These are phyloP conservation scores for Zasmidium cellare DNA, from an alignment of 2,329 filamentous ascomycete species.

Conservation along the genomic window DNA sequence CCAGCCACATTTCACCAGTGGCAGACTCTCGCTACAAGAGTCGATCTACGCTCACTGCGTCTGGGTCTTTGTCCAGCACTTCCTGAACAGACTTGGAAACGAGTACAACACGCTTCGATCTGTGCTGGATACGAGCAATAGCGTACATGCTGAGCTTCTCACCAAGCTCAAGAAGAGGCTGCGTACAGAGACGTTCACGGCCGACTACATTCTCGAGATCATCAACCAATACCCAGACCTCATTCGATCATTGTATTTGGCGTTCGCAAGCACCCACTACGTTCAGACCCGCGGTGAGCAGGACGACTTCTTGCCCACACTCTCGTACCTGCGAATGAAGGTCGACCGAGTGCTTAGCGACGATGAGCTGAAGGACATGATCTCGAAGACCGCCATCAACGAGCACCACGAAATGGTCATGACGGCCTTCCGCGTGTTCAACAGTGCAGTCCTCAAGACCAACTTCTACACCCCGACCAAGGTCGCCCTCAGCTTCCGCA, in stretches of 20 bases:
- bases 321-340: conserved; percentile 66
- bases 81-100: conserved; percentile 89
- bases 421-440: conserved; percentile 95
- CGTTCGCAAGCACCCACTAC: conserved; percentile 86
- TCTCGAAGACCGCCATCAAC: conserved; percentile 77
- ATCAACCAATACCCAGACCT: conserved; percentile 87
- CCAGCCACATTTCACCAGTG: conserved; percentile 82
- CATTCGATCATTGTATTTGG: conserved; percentile 82
- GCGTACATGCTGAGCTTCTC: conserved; percentile 79
- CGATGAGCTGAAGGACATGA: conserved; percentile 69
- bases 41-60: conserved; percentile 96
- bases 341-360: conserved; percentile 76
- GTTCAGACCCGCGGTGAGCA: conserved; percentile 64
- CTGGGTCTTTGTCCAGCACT: conserved; percentile 97
- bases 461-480: conserved; percentile 98
- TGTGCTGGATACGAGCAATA: conserved; percentile 78
- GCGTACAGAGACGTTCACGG: conserved; percentile 94
- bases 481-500: conserved; percentile 93
- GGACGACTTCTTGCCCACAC: conserved; percentile 69
- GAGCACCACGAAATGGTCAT: conserved; percentile 99
- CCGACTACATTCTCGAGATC: conserved; percentile 97
- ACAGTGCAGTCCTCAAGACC: conserved; percentile 89
- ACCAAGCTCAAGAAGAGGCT: conserved; percentile 94
- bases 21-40: conserved; percentile 88
- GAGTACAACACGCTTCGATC: conserved; percentile 88